Conservation (phyloP, 2,329 filamentous ascomycete species). For the Zopfia rhizophila region DNA sequence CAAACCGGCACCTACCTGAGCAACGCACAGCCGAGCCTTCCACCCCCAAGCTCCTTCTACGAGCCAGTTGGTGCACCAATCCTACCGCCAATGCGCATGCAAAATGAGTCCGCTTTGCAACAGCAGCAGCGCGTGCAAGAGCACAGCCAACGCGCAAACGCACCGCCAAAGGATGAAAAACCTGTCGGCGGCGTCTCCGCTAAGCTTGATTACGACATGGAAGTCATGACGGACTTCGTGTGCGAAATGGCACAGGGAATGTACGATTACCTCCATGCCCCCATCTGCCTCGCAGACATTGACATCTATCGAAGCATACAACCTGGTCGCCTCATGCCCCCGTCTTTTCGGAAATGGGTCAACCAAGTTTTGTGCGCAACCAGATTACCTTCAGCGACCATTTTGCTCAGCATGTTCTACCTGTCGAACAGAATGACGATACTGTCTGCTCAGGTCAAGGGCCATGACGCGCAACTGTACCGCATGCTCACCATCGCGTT, state of each 20-base stretch:
- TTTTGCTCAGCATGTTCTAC: slow-evolving; percentile 90
- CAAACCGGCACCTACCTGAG: slow-evolving; percentile 52
- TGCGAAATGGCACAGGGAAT: slow-evolving; percentile 85
- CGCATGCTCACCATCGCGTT: slow-evolving; percentile 86
- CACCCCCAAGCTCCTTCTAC: slow-evolving; percentile 54
- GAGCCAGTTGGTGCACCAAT: slow-evolving; percentile 57
- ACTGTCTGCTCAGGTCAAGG: slow-evolving; percentile 64
- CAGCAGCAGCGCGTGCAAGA: slow-evolving; percentile 54
- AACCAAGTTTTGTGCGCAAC: slow-evolving; percentile 91
- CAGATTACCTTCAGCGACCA: slow-evolving; percentile 88
- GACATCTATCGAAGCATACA: slow-evolving; percentile 71
- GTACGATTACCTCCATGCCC: slow-evolving; percentile 68
- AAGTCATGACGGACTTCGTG: slow-evolving; percentile 94
- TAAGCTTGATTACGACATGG: slow-evolving; percentile 96
- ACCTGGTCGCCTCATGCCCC: slow-evolving; percentile 69
- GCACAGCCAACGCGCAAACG: slow-evolving; percentile 50
- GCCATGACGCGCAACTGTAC: slow-evolving; percentile 78
- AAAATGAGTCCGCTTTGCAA: slow-evolving; percentile 49
- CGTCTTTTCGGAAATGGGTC: slow-evolving; percentile 90
- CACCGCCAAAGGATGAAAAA: slow-evolving; percentile 69
- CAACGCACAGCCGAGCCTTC: slow-evolving; percentile 46
- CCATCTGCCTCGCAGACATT: slow-evolving; percentile 69
- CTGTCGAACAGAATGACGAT: slow-evolving; percentile 84
- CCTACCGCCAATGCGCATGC: slow-evolving; percentile 59
- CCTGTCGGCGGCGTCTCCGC: slow-evolving; percentile 88